phyloP scores from a whole-genome alignment of 2,329 filamentous ascomycete genomes.

The Curvularia lunata region DNA sequence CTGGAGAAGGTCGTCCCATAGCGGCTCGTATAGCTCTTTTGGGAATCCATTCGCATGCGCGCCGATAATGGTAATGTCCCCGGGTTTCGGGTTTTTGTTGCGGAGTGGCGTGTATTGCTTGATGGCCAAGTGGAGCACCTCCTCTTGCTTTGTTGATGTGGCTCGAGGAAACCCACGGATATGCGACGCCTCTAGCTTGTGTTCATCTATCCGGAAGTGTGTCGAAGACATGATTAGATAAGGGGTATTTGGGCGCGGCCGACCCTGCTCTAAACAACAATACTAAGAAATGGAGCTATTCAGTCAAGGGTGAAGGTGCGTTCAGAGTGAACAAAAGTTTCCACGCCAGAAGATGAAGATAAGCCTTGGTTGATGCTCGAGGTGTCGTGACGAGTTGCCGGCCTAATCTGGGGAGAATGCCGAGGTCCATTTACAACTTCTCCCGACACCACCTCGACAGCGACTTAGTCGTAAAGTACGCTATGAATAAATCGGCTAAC shows the following conservation, averaged over 20 bases:
- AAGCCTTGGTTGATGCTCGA: conserved; percentile 3
- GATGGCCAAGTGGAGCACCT: conserved; percentile 73
- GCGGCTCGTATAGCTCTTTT: conserved; percentile 92
- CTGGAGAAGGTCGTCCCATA: conserved; percentile 82
- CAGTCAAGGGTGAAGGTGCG: neutral
- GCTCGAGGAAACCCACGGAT: conserved; percentile 81
- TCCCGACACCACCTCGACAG: conserved; percentile 4
- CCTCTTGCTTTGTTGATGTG: conserved; percentile 74
- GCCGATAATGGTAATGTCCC: conserved; percentile 84
- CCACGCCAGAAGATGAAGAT: neutral
- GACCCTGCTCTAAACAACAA: neutral
- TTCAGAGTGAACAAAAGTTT: neutral
- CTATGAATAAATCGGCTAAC: neutral
- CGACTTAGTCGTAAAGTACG: neutral
- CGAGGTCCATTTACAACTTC: conserved; percentile 28
- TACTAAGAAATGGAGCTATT: neutral
- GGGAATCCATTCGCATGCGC: conserved; percentile 92
- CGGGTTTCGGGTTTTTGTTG: conserved; percentile 70
- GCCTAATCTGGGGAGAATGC: conserved; percentile 29
- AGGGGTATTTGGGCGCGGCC: conserved; percentile 2
- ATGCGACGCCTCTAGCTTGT: conserved; percentile 70
- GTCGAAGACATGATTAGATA: conserved; percentile 47
- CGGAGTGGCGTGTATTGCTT: conserved; percentile 87
- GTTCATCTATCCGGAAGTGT: conserved; percentile 72
- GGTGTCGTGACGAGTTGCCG: conserved; percentile 28